Percentiles rank a stretch among this genome's conserved stretches.
These are phyloP conservation scores for Wallacemonas collosoma DNA, from an alignment of 208 protist genomes.

Conservation along the genomic window DNA sequence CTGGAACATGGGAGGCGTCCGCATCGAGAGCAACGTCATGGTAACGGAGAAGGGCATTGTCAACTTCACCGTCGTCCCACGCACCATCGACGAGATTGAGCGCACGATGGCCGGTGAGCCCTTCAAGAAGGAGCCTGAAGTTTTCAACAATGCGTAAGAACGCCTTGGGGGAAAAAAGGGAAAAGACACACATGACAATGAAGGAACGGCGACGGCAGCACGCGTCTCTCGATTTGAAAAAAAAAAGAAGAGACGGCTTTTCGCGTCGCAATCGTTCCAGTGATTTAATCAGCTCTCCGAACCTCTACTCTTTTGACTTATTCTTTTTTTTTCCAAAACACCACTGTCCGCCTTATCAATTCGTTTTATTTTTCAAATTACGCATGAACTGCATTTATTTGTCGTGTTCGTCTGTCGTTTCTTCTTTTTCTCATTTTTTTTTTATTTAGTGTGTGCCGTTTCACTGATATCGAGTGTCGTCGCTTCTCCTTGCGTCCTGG, in stretches of 20 bases:
- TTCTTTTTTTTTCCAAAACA: not conserved
- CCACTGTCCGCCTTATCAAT: not conserved
- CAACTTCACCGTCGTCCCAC: slow-evolving; percentile 86
- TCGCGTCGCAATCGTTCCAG: too few species aligned
- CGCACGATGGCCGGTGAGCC: slow-evolving; percentile 73
- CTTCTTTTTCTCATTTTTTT: slow-evolving; percentile 9
- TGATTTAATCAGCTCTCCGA: too few species aligned
- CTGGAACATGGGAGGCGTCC: slow-evolving; percentile 95
- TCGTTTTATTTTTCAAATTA: slow-evolving; percentile 8
- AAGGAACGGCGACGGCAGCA: too few species aligned
- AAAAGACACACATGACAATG: not conserved
- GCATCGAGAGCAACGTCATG: slow-evolving; percentile 98
- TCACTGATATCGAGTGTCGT: too few species aligned
- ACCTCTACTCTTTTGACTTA: not conserved
- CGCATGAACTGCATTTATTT: not conserved
- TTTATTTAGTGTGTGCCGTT: slow-evolving; percentile 9
- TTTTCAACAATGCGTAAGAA: slow-evolving; percentile 48
- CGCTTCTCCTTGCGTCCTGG: too few species aligned
- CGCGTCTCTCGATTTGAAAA: too few species aligned
- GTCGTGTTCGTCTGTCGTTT: too few species aligned
- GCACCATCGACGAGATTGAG: slow-evolving; percentile 90
- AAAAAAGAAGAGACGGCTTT: too few species aligned
- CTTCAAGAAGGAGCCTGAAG: slow-evolving; percentile 65
- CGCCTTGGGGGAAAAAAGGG: too few species aligned
- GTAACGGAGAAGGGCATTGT: slow-evolving; percentile 91